A percentile compares a stretch with the other conserved stretches of the same genome.
phyloP scores from a whole-genome alignment of 768 basidiomycete genomes.

The Boletus pseudo-olivaceus region DNA sequence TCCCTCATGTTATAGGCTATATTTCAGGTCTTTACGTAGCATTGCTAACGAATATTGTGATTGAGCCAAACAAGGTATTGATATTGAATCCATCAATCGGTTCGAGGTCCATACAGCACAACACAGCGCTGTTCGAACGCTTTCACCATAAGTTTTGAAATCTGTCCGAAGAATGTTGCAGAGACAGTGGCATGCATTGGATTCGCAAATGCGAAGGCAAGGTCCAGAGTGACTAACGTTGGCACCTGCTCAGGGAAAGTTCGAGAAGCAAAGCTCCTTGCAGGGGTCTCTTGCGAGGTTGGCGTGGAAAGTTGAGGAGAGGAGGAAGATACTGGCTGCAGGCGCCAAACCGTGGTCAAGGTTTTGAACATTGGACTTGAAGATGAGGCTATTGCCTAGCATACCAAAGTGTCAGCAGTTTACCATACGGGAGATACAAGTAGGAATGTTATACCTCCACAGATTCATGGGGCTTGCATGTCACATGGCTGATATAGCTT shows the following conservation, averaged over 20 bases:
- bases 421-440: not conserved
- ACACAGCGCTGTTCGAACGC: conserved; percentile 88
- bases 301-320: conserved; percentile 37
- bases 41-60: not conserved
- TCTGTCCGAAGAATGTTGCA: conserved; percentile 78
- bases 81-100: conserved; percentile 8
- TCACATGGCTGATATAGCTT: conserved; percentile 83
- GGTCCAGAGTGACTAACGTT: conserved; percentile 82
- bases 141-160: conserved; percentile 84
- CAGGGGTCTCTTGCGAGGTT: conserved; percentile 4
- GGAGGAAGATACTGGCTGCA: conserved; percentile 52
- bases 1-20: not conserved
- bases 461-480: conserved; percentile 69
- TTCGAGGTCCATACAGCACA: conserved; percentile 60
- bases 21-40: not conserved
- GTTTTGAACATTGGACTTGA: conserved; percentile 72
- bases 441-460: conserved; percentile 52
- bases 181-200: conserved; percentile 85
- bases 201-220: conserved; percentile 83
- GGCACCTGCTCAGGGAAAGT: conserved; percentile 34
- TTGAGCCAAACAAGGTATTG: not conserved
- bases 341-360: conserved; percentile 70
- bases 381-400: conserved; percentile 67
- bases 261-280: not conserved
- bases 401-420: conserved; percentile 9